Evolutionary conservation across 2,329 filamentous ascomycete genomes (phyloP).

Genomic region (Diaporthe eres): DNA sequence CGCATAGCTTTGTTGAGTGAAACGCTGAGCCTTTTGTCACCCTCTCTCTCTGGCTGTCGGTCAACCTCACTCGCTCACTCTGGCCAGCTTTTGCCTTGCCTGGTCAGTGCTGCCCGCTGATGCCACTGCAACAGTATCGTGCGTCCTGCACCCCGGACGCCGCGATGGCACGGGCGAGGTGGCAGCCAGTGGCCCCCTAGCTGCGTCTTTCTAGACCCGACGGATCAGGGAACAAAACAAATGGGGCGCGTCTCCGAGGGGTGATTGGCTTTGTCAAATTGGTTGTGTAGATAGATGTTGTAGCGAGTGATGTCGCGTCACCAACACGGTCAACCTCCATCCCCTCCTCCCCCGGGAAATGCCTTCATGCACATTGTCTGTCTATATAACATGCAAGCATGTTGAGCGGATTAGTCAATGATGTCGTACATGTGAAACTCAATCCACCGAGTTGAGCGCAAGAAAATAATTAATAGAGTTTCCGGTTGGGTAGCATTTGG

Average conservation of each 20-base stretch:
- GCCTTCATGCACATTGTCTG: constrained; percentile 20
- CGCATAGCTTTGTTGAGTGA: constrained; percentile 32
- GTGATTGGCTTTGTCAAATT: neutral
- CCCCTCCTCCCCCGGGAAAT: neutral
- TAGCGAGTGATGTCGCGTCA: constrained; percentile 28
- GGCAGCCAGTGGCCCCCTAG: neutral
- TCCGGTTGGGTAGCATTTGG: constrained; percentile 11
- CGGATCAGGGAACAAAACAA: neutral
- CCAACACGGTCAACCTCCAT: neutral
- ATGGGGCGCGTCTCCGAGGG: neutral
- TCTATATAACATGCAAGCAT: neutral
- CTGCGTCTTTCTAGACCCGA: neutral
- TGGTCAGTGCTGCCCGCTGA: neutral
- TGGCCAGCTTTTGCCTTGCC: neutral
- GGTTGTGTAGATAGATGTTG: neutral
- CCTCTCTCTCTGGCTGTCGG: neutral
- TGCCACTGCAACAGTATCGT: constrained; percentile 10
- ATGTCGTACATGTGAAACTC: constrained; percentile 28
- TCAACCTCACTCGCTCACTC: neutral
- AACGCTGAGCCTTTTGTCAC: constrained; percentile 19
- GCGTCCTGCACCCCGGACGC: constrained; percentile 27
- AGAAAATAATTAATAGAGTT: constrained; percentile 18
- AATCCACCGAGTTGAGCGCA: constrained; percentile 4
- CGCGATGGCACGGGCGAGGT: constrained; percentile 17
- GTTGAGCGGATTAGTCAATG: neutral